Conservation (phyloP, 2,329 filamentous ascomycete species). For the Penicillium sp. region DNA sequence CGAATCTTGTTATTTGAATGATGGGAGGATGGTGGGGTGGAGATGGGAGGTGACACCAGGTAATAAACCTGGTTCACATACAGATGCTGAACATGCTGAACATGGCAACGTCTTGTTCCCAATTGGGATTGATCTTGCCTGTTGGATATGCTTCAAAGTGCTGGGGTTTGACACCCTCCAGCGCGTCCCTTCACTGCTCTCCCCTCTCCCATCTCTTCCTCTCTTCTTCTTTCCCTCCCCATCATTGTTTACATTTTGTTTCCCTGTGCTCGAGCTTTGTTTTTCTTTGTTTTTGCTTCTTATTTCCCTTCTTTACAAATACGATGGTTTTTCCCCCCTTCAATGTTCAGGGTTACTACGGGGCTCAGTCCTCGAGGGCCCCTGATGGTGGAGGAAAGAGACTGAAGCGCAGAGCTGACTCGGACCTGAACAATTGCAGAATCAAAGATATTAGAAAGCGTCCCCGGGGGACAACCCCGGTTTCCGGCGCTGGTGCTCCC, state of each 20-base stretch:
- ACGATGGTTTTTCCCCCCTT: too few relatives aligned
- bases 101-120: background rate
- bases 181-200: background rate
- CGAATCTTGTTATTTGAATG: background rate
- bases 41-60: background rate
- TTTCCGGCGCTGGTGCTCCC: constrained; percentile 8
- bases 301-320: too few relatives aligned
- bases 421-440: constrained; percentile 14
- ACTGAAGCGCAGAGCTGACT: background rate
- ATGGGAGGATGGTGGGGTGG: background rate
- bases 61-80: background rate
- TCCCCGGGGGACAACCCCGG: constrained; percentile 17
- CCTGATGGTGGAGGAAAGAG: background rate
- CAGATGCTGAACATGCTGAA: background rate
- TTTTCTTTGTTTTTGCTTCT: background rate
- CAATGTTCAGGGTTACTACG: too few relatives aligned
- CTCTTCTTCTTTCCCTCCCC: background rate
- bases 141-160: background rate
- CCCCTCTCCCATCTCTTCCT: background rate
- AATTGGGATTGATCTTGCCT: background rate
- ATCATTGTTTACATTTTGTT: too few relatives aligned
- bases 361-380: background rate
- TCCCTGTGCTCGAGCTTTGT: background rate
- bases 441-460: constrained; percentile 30
- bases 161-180: background rate